Base-by-base conservation (phyloP, 129 eudicot genomes). In the Saussurea involucrata region DNA sequence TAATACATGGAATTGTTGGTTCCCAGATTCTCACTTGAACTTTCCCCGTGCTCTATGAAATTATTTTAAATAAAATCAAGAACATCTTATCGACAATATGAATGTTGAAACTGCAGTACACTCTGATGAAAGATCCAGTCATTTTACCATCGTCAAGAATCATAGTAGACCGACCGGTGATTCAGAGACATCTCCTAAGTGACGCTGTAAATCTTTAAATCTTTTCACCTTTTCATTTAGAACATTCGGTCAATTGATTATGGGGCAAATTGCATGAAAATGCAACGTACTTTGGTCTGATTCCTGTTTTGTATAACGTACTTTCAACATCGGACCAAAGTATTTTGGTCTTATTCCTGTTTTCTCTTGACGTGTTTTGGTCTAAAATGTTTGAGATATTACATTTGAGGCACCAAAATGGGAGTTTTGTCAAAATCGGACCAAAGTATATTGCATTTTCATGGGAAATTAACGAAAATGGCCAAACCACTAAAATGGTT, bases 181-280 rank as follows among this genome's bases (percentile, higher is more conserved):
- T 94, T 78, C 93, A 91, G 82, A 91, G 98, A 85, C 98, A 94
- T 88, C 97, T 94, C 58, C 86, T 94, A 7, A 94, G 98, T 27
- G 98, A 94, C 36, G 79, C 81, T 42, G 98, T 91, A 86, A 22
- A 27, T 25, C 24, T 29, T 15, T 7, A n/a, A 11, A 17, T 73
- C 82, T 49, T 72, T 76, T 24, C 28, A 8, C 5, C 28, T 46
- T 22, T 33, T 49, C 76, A 57, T 68, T 10, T 10, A 24, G n/a
- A 63, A 69, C 68, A 63, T 49, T 49, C 12, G 21, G 49, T 15
- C 58, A 49, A 49, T 49, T 17, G 21, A 17, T 49, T 49, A 49
- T 17, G 8, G 21, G 21, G 58, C 1, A 17, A 46, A 15, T 15
- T 49, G 46, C 46, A 37, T 37, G 18, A 15, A 42, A 13, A 49